A percentile compares a stretch with the other conserved stretches of the same genome.
phyloP scores from a whole-genome alignment of 164 flowering plant species.

The Pachysandra terminalis region DNA sequence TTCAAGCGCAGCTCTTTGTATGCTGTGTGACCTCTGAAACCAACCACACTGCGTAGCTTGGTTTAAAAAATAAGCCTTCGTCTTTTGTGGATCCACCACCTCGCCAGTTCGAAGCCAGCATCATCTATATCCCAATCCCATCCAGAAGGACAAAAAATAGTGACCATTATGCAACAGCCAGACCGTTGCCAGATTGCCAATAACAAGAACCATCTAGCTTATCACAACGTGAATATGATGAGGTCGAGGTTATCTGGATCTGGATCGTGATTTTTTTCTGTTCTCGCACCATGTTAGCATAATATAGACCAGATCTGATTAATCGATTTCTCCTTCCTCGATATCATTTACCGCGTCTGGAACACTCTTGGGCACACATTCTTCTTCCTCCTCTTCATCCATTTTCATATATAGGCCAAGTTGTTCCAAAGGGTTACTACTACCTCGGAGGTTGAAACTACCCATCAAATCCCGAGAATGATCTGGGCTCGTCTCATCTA shows the following conservation, averaged over 20 bases:
- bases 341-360: slow-evolving; percentile 38
- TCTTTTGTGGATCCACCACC: too few relatives aligned
- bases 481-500: slow-evolving; percentile 73
- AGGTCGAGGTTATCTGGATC: neutral
- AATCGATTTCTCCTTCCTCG: slow-evolving; percentile 87
- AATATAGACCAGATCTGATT: too few relatives aligned
- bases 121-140: too few relatives aligned
- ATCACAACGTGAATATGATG: neutral
- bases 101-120: too few relatives aligned
- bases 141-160: too few relatives aligned
- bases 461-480: slow-evolving; percentile 59
- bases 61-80: too few relatives aligned
- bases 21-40: too few relatives aligned
- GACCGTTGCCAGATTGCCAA: too few relatives aligned
- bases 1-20: too few relatives aligned
- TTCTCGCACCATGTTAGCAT: neutral
- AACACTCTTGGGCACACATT: slow-evolving; percentile 30
- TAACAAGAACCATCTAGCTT: too few relatives aligned
- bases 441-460: slow-evolving; percentile 54
- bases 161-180: too few relatives aligned
- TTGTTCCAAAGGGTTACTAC: slow-evolving; percentile 77
- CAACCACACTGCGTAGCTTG: too few relatives aligned
- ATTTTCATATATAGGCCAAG: slow-evolving; percentile 82
- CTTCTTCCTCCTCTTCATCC: slow-evolving; percentile 77
- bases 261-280: neutral